Evolutionary conservation across 2,329 filamentous ascomycete genomes (phyloP).

Genomic region (Orbilia brochopaga): DNA sequence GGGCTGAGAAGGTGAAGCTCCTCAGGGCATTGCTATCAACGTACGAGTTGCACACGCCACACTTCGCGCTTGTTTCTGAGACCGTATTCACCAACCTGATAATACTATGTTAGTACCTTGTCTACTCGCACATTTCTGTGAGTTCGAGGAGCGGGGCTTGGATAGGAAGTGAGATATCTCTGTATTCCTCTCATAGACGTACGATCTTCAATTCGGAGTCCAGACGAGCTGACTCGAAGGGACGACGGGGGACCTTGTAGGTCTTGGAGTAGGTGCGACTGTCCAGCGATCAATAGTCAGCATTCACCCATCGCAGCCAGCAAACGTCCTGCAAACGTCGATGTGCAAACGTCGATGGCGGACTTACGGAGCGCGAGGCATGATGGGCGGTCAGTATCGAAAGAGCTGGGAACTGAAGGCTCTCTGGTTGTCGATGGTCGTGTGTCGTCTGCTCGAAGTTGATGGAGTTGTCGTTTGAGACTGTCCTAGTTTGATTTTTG

Average conservation of each 20-base stretch:
- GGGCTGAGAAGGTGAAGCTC: constrained; percentile 35
- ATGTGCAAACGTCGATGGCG: background rate
- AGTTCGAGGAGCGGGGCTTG: background rate
- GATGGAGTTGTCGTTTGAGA: constrained; percentile 22
- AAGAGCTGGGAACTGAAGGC: constrained; percentile 5
- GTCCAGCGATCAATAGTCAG: constrained; percentile 15
- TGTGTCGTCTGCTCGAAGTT: constrained; percentile 11
- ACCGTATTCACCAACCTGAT: constrained; percentile 87
- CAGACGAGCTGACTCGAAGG: constrained; percentile 99
- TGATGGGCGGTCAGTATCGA: constrained; percentile 34
- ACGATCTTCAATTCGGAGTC: constrained; percentile 98
- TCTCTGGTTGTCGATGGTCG: constrained; percentile 20
- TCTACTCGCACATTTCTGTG: background rate
- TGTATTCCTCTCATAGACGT: constrained; percentile 31
- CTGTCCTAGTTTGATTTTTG: constrained; percentile 17
- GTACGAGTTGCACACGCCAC: constrained; percentile 90
- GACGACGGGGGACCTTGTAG: constrained; percentile 69
- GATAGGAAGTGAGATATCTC: constrained; percentile 16
- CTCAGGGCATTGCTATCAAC: constrained; percentile 49
- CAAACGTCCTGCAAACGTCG: background rate
- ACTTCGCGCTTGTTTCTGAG: constrained; percentile 99
- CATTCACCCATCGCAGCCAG: background rate
- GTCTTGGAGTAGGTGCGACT: constrained; percentile 82
- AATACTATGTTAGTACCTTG: constrained; percentile 15
- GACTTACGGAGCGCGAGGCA: constrained; percentile 51